phyloP scores from a whole-genome alignment of 306 rosid species.

The Senna siamea region DNA sequence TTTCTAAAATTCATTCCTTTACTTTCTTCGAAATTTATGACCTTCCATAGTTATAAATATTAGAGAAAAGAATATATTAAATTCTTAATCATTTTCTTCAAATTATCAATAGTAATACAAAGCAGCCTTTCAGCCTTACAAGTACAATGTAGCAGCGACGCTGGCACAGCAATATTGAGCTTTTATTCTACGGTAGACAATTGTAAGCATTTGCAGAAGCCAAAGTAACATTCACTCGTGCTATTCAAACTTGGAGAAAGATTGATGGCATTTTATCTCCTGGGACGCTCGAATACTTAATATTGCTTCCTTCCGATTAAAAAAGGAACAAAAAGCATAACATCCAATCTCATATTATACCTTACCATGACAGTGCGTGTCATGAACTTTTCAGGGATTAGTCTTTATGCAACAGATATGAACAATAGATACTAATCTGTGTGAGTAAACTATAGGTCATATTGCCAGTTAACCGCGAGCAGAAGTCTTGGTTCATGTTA shows the following conservation, averaged over 20 bases:
- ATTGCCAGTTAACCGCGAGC: constrained; percentile 9
- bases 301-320: constrained; percentile 29
- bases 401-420: constrained; percentile 29
- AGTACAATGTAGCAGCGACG: neutral
- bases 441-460: constrained; percentile 27
- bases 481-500: constrained; percentile 29
- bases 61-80: neutral
- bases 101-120: neutral
- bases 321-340: neutral
- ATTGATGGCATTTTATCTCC: constrained; percentile 32
- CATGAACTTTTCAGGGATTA: constrained; percentile 29
- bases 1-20: neutral
- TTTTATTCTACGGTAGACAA: neutral
- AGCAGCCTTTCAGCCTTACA: neutral
- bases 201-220: constrained; percentile 31
- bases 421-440: constrained; percentile 14
- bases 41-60: neutral
- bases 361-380: constrained; percentile 16
- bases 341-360: neutral
- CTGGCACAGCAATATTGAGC: neutral
- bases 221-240: constrained; percentile 35
- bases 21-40: neutral
- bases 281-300: constrained; percentile 12
- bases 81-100: neutral
- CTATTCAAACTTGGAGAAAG: constrained; percentile 56